Conservation (phyloP, 1,284 basidiomycete genomes). For the Ustilago shanxiensis region DNA sequence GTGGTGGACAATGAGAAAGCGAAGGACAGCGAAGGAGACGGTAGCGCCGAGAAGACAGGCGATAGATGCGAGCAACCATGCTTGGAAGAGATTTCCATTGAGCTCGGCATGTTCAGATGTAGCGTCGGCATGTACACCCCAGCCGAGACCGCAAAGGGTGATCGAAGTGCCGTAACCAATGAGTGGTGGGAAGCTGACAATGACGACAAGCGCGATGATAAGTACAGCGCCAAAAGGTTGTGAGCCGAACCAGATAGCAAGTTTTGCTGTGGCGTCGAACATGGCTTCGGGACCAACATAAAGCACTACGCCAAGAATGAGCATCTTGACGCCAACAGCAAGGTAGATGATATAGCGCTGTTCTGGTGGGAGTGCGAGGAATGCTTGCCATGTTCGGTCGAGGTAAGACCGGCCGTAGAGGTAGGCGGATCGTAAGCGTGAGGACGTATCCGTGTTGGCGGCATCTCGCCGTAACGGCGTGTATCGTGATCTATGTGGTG, state of each 20-base stretch:
- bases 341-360: constrained; percentile 41
- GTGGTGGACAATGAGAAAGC: constrained; percentile 36
- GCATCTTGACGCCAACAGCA: constrained; percentile 19
- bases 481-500: constrained; percentile 25
- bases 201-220: constrained; percentile 36
- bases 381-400: constrained; percentile 16
- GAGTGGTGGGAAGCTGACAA: constrained; percentile 62
- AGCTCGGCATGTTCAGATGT: constrained; percentile 17
- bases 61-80: constrained; percentile 57
- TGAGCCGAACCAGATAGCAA: constrained; percentile 48
- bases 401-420: constrained; percentile 19
- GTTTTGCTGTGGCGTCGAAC: constrained; percentile 45
- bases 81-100: constrained; percentile 36
- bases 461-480: constrained; percentile 22
- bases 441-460: not conserved
- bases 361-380: constrained; percentile 29
- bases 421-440: constrained; percentile 16
- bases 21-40: constrained; percentile 48
- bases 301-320: constrained; percentile 27
- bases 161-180: constrained; percentile 63
- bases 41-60: constrained; percentile 58
- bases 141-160: constrained; percentile 63
- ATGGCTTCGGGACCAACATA: constrained; percentile 45
- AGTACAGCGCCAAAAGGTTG: constrained; percentile 40
- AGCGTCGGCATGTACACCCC: constrained; percentile 42